Percentiles rank a stretch among this genome's conserved stretches.
Evolutionary conservation across 345 rosid genomes (phyloP).

Genomic region (Mallotus nudiflorus): DNA sequence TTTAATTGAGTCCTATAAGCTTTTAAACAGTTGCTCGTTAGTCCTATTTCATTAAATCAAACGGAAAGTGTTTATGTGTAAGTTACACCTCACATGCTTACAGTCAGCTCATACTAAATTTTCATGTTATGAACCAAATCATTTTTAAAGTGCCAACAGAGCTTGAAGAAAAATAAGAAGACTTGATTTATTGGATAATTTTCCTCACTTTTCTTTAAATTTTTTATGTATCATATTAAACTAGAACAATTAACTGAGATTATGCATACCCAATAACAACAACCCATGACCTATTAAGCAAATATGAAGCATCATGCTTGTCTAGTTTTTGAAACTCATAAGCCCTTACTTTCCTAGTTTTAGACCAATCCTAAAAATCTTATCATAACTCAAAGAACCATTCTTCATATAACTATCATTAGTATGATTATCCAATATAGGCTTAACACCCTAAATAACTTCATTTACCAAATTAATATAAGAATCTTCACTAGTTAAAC

Average conservation of each 20-base stretch:
- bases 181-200: too few species aligned
- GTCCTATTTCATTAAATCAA: too few species aligned
- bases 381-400: slow-evolving; percentile 33
- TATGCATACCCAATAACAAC: slow-evolving; percentile 81
- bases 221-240: too few species aligned
- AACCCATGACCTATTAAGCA: slow-evolving; percentile 76
- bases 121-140: too few species aligned
- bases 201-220: too few species aligned
- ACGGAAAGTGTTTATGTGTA: too few species aligned
- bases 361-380: slow-evolving; percentile 68
- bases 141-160: too few species aligned
- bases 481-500: slow-evolving; percentile 50
- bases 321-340: slow-evolving; percentile 61
- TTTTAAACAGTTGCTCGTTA: too few species aligned
- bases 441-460: slow-evolving; percentile 59
- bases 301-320: slow-evolving; percentile 50
- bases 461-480: slow-evolving; percentile 67
- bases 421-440: slow-evolving; percentile 4
- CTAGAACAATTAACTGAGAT: slow-evolving; percentile 49
- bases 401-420: neutral
- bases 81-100: too few species aligned
- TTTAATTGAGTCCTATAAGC: too few species aligned
- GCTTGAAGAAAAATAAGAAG: too few species aligned
- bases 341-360: slow-evolving; percentile 41
- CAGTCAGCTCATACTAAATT: too few species aligned